A percentile compares a stretch with the other conserved stretches of the same genome.
Conservation (phyloP, 2,329 filamentous ascomycete genomes). For the Pseudogymnoascus sp. region DNA sequence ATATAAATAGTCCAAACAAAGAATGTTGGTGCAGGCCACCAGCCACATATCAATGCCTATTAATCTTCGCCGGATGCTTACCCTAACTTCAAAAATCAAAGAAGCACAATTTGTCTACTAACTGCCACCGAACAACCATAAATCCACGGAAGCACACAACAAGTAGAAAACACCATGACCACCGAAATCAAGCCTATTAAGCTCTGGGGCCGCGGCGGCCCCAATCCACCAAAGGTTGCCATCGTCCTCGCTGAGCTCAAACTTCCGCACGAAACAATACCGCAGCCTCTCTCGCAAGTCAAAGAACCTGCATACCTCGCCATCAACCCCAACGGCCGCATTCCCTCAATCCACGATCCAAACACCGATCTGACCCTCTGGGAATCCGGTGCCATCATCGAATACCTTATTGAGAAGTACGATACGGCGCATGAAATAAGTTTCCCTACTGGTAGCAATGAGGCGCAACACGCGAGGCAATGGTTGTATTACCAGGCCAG, state of each 20-base stretch:
- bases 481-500: slow-evolving; percentile 37
- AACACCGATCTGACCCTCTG: slow-evolving; percentile 36
- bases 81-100: background rate
- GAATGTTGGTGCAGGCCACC: background rate
- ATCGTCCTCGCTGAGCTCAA: slow-evolving; percentile 20
- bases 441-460: slow-evolving; percentile 26
- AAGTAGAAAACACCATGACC: background rate
- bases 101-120: background rate
- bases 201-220: background rate
- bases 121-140: background rate
- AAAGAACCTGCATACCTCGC: slow-evolving; percentile 31
- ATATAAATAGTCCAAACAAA: background rate
- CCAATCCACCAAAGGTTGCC: slow-evolving; percentile 15
- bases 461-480: slow-evolving; percentile 30
- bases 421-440: slow-evolving; percentile 30
- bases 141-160: background rate
- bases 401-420: slow-evolving; percentile 36
- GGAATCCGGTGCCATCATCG: slow-evolving; percentile 39
- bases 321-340: slow-evolving; percentile 21
- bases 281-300: slow-evolving; percentile 24
- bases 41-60: background rate
- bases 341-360: slow-evolving; percentile 36
- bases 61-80: background rate
- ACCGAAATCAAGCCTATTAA: background rate
- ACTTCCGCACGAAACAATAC: slow-evolving; percentile 14